Base-by-base conservation (phyloP, 352 stramenopile genomes). In the Globisporangium heterothallicum region DNA sequence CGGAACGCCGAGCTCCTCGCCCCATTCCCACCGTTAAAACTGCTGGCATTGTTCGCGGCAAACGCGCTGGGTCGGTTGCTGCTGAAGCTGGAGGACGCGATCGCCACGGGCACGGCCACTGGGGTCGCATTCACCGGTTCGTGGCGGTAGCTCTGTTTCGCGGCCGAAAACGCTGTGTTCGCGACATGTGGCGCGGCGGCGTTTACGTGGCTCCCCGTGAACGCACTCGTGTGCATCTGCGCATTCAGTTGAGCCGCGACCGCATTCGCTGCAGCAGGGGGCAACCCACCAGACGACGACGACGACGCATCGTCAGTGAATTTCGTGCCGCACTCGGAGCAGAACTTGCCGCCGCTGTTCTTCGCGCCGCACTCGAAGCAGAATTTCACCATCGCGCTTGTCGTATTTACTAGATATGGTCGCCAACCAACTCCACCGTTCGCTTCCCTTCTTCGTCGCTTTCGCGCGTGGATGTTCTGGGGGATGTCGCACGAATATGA, bases 321-420 rank as follows among this genome's bases (percentile, higher is more conserved):
- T 46, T 66, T 63, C 2, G 64, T 63, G 63, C 76, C 76, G 56
- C 76, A 87, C 59, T 87, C 73, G 43, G 70, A 62, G 63, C 76
- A 87, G 64, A 87, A 87, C 59, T 71, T 78, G 58, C 70, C 71
- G 53, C 72, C 66, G 8, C 58, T 71, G 54, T 62, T 67, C 50
- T 68, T 48, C 34, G 75, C 65, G 62, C 72, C 72, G 49, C 74
- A 86, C 49, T 86, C 64, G n/a, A 70, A 48, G 58, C 74, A 86
- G 53, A 81, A 81, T 59, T 81, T 81, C 49, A 53, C 44, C 74
- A 83, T 83, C 49, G 21, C 36, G 40, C 30, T 21, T n/a, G n/a
- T n/a, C n/a, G n/a, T n/a, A n/a, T n/a, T n/a, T n/a, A n/a, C n/a
- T n/a, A n/a, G n/a, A n/a, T n/a, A n/a, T n/a, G n/a, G n/a, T n/a